Conservation (phyloP, 176 grass and related monocot genomes). For the Metroxylon sagu region DNA sequence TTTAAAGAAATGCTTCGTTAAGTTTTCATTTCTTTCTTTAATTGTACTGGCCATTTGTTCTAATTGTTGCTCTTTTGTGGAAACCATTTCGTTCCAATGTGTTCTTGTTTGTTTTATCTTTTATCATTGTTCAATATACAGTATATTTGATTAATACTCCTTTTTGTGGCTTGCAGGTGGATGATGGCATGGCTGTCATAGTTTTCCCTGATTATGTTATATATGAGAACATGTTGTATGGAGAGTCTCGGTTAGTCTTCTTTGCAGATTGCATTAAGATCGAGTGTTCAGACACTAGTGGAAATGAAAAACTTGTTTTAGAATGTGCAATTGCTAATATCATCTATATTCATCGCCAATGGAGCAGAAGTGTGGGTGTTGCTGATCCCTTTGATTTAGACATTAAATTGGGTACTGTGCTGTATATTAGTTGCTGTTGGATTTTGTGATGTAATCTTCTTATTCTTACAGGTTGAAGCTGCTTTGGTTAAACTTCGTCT, state of each 20-base stretch:
- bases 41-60: no score
- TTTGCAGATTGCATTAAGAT: conserved; percentile 58
- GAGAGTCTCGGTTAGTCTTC: conserved; percentile 53
- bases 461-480: conserved; percentile 3
- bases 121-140: no score
- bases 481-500: conserved; percentile 12
- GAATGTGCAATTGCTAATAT: conserved; percentile 54
- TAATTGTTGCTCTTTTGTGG: no score
- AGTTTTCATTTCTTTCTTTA: no score
- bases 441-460: not conserved
- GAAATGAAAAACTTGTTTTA: conserved; percentile 29
- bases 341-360: conserved; percentile 51
- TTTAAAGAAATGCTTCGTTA: no score
- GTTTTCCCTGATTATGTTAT: conserved; percentile 58
- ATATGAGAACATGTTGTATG: conserved; percentile 23
- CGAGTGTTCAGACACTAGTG: conserved; percentile 40
- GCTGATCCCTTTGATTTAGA: no score
- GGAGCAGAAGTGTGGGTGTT: conserved; percentile 47
- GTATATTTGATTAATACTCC: no score
- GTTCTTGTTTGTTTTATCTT: no score
- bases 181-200: conserved; percentile 37
- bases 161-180: conserved; percentile 32
- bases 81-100: no score
- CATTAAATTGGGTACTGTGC: no score
- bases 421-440: no score